Evolutionary conservation across 768 basidiomycete species (phyloP), one percentile per base, ranked within the genome.

Genomic region (Lactarius indigo): DNA sequence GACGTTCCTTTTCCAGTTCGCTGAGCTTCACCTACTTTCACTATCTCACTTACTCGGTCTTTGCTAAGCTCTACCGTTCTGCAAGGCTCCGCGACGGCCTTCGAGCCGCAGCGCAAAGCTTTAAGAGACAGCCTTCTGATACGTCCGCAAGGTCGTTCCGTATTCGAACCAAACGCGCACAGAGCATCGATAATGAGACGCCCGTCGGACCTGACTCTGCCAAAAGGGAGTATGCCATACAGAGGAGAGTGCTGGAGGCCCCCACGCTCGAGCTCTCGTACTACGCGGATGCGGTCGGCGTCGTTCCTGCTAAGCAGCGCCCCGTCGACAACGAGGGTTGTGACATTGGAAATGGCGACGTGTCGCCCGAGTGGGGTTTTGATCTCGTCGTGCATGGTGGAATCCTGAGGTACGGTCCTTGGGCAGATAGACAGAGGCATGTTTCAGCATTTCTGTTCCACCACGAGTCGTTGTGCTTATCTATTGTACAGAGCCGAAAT

Each of bases 401-500:
- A 0, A 75, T 82, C 41, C 70, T 97, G 41, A 84, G 86, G 23
- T 98, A 98, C 74, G 96, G 96, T 5, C 96, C 96, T 4, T 98
- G 96, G 96, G 90, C 95, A 28, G 96, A 98, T 77, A 84, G 96
- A 30, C 96, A 97, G 76, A 82, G 95, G 92, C 88, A 73, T 71
- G 78, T 59, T 66, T 26, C 18, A 42, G 12, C 57, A 5, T 28
- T 7, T 9, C 52, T 28, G 47, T 50, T 26, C 5, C 50, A 7
- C 20, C 7, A 6, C n/a, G 56, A 26, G 5, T 28, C 13, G 17
- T 17, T 31, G 17, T 54, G 12, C n/a, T 39, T 5, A 37, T 39
- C 66, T 52, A 26, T 13, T 26, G 13, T 20, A 28, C 52, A 70
- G 70, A 56, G 85, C 81, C 17, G 85, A 91, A 65, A 77, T 98